Base-by-base conservation (phyloP, 306 rosid species). In the Pyrus betulifolia region DNA sequence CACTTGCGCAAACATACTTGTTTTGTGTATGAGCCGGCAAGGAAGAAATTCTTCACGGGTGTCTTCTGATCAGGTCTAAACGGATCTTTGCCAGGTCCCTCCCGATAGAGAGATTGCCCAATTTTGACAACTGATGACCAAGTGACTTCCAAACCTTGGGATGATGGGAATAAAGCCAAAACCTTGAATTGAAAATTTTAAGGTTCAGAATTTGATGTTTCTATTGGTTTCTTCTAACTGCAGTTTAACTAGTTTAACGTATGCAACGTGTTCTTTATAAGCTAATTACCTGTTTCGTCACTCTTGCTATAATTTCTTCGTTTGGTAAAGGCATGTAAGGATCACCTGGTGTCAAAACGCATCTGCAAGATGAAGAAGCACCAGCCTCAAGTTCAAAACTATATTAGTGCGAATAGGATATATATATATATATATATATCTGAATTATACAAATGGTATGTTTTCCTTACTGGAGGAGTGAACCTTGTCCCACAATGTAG, bases 61-160 rank as follows among this genome's bases (percentile, higher is more conserved):
- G 99, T 95, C 90, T 87, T 95, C 74, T 95, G 99, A 84, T 92
- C 93, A 2, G 99, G 99, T 81, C 99, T 88, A 75, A 89, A 95
- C 12, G 97, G 97, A 85, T 95, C 99, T 88, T 89, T 95, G 33
- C 99, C 97, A 66, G 97, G 99, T 72, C 85, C 99, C 86, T 95
- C 99, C 0, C 97, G 92, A 78, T 95, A 95, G 17, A 95, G 87
- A 81, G 99, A 95, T 84, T 95, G 98, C n/a, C 90, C 96, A 35
- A 95, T 92, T 84, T 95, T 95, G 81, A 95, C 99, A 22, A 95
- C 97, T 3, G 99, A 95, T 46, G 99, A 95, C 99, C 99, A 95
- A 54, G 86, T 90, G 76, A 95, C 89, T 79, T 95, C 97, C 83
- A 95, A 84, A 75, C 99, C 99, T 88, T 95, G 99, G 45, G 97